Base-by-base conservation (phyloP, 2,329 filamentous ascomycete genomes). In the Myriosclerotinia scirpicola region DNA sequence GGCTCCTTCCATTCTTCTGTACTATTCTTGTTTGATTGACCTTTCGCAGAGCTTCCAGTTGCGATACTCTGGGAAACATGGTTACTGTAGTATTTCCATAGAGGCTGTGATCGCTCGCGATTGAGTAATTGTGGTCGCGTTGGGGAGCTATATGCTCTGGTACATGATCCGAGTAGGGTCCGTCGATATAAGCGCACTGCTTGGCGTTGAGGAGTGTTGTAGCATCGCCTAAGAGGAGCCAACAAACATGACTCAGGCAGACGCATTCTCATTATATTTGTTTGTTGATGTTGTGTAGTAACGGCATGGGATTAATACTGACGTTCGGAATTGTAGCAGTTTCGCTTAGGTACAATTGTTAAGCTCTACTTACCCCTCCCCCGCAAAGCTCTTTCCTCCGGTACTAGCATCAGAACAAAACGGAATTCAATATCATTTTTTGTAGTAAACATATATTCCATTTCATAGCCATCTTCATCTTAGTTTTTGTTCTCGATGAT, bases 151-250 rank as follows among this genome's bases (percentile, higher is more conserved):
- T 48, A 52, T 65, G 63, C 52, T 58, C 54, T 59, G 17, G 22
- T n/a, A 65, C 38, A 58, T 17, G 42, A 42, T 30, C 34, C 22
- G 17, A 50, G 40, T 34, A n/a, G 52, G 17, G n/a, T 53, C 38
- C 46, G 22, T 44, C 52, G 56, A 48, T 54, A 42, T 30, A 30
- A 34, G 44, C 64, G 67, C 9, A 56, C 54, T 26, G 53, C 46
- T 38, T 69, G 71, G 58, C 72, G 74, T 46, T 64, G 68, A 20
- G 72, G 72, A 11, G 62, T 67, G 20, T 55, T 65, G 30, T 71
- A 74, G 67, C 66, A 75, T 71, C 70, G 71, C 59, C 69, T 67
- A 3, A 76, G 71, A 5, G 76, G 68, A 50, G 55, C 67, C 56
- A 72, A 69, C 54, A 76, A 65, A 55, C 70, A 64, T 65, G 74